Percentiles rank a stretch among this genome's conserved stretches.
These are phyloP conservation scores for Mortierella sp. DNA, from an alignment of 371 early-diverging fungal species.

Conservation along the genomic window DNA sequence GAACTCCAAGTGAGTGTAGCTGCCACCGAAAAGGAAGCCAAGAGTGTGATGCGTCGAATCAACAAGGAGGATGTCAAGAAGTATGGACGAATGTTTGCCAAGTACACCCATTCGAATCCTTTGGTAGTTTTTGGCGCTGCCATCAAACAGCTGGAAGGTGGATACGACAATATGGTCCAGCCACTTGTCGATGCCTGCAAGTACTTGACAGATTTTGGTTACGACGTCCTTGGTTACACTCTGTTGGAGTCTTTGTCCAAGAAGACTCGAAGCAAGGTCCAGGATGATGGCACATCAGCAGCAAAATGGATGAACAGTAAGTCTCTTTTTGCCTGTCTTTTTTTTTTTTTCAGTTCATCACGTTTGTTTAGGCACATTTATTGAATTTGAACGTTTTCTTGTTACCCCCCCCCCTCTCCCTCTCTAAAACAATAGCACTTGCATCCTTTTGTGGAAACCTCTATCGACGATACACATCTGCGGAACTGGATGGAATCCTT, in stretches of 20 bases:
- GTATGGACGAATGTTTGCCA: constrained; percentile 86
- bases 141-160: constrained; percentile 79
- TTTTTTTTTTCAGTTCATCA: constrained; percentile 3
- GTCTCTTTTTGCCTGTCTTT: background rate
- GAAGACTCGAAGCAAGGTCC: constrained; percentile 66
- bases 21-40: constrained; percentile 66
- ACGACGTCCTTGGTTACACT: constrained; percentile 83
- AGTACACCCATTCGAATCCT: constrained; percentile 86
- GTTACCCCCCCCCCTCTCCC: background rate
- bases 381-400: too few relatives aligned
- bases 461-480: constrained; percentile 71
- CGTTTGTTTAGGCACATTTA: background rate
- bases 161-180: constrained; percentile 87
- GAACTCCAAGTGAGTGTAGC: constrained; percentile 62
- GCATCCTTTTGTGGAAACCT: constrained; percentile 79
- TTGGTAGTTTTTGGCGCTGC: constrained; percentile 79
- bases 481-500: constrained; percentile 72
- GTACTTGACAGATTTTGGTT: constrained; percentile 85
- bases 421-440: constrained; percentile 65
- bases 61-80: constrained; percentile 84
- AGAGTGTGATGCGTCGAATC: constrained; percentile 77
- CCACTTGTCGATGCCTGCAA: constrained; percentile 88
- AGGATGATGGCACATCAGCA: constrained; percentile 67
- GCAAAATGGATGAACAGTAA: constrained; percentile 65
- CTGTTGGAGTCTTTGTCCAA: constrained; percentile 69